These are phyloP conservation scores for Pythium plurisporium DNA, from an alignment of 352 stramenopile genomes.

Conservation along the genomic window DNA sequence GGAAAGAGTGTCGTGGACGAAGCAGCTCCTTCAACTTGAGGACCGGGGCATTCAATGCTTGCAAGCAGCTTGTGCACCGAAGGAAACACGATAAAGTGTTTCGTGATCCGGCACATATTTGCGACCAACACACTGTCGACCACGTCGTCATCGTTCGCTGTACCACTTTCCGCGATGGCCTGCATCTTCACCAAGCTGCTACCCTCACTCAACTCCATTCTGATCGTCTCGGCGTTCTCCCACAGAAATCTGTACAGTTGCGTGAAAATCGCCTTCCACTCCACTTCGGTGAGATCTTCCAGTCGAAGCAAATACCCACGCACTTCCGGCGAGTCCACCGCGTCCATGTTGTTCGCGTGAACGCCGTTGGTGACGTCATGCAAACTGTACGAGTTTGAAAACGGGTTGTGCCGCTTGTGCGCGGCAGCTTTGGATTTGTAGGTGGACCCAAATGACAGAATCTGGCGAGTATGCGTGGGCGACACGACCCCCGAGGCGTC, in stretches of 20 bases:
- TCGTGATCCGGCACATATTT: slow-evolving; percentile 71
- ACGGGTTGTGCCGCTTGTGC: slow-evolving; percentile 9
- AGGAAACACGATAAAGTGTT: slow-evolving; percentile 63
- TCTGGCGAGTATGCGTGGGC: slow-evolving; percentile 16
- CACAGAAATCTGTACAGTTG: slow-evolving; percentile 58
- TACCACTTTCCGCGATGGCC: not conserved
- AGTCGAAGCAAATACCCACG: slow-evolving; percentile 63
- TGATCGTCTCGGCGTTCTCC: not conserved
- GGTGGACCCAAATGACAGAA: slow-evolving; percentile 18
- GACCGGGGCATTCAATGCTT: slow-evolving; percentile 17
- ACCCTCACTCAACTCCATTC: not conserved
- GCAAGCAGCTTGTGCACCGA: slow-evolving; percentile 52
- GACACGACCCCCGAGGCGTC: slow-evolving; percentile 6
- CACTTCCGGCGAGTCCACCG: slow-evolving; percentile 23
- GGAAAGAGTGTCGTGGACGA: slow-evolving; percentile 37
- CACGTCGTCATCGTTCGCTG: slow-evolving; percentile 16
- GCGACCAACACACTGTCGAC: slow-evolving; percentile 53
- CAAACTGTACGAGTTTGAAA: slow-evolving; percentile 3
- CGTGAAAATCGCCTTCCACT: slow-evolving; percentile 74
- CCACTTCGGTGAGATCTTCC: slow-evolving; percentile 52
- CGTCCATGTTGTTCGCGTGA: not conserved
- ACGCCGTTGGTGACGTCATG: slow-evolving; percentile 9
- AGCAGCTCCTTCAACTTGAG: not conserved
- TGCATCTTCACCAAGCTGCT: not conserved
- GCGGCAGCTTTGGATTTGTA: slow-evolving; percentile 15